phyloP scores from a whole-genome alignment of 1,139 yeast genomes.

The Diutina scorzettiae region DNA sequence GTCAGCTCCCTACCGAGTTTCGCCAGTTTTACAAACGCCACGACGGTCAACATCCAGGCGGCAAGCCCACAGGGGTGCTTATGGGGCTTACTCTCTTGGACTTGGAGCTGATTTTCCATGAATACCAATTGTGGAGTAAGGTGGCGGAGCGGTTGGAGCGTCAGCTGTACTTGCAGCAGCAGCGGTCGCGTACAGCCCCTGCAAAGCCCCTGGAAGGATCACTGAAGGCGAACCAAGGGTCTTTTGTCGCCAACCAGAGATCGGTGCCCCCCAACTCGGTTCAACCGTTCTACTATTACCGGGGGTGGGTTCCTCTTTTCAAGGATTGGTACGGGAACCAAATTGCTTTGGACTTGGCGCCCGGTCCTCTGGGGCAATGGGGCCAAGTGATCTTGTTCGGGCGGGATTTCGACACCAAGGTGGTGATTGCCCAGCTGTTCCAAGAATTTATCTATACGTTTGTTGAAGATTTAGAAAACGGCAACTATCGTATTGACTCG shows the following conservation, averaged over 20 bases:
- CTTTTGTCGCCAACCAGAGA: constrained; percentile 37
- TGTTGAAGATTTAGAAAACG: constrained; percentile 75
- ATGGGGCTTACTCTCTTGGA: constrained; percentile 65
- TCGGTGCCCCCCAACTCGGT: constrained; percentile 47
- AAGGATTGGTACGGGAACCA: constrained; percentile 51
- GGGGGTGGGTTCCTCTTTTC: constrained; percentile 49
- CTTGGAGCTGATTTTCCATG: constrained; percentile 58
- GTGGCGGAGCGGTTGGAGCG: constrained; percentile 44
- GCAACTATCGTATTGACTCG: constrained; percentile 43
- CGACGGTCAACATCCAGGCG: constrained; percentile 75
- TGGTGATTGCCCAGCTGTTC: constrained; percentile 68
- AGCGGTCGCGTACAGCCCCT: constrained; percentile 14
- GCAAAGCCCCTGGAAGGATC: constrained; percentile 10
- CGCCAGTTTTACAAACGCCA: constrained; percentile 65
- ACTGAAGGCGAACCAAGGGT: constrained; percentile 13
- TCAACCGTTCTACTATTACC: constrained; percentile 43
- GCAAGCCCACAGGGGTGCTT: constrained; percentile 62
- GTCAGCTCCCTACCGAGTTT: constrained; percentile 58
- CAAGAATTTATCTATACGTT: constrained; percentile 71
- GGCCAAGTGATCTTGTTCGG: constrained; percentile 89
- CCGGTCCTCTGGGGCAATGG: constrained; percentile 48
- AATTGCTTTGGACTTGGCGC: constrained; percentile 50
- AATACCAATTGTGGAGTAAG: constrained; percentile 61
- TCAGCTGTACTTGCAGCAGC: constrained; percentile 25
- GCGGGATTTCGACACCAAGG: constrained; percentile 78